These are phyloP conservation scores for Crassisporium funariophilum DNA, from an alignment of 768 basidiomycete species.

Conservation along the genomic window DNA sequence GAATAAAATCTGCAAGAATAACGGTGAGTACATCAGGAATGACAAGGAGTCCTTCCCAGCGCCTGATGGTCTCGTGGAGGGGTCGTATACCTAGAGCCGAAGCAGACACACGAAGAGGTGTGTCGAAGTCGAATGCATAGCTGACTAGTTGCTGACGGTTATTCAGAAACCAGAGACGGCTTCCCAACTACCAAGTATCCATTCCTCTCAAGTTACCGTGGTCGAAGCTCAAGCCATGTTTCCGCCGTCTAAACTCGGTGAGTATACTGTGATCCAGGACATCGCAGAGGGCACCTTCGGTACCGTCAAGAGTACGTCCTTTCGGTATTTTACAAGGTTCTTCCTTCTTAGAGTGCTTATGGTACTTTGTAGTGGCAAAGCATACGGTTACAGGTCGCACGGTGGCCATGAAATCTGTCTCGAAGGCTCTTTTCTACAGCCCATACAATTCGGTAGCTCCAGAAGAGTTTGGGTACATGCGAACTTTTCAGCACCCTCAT, in stretches of 20 bases:
- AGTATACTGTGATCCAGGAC: conserved; percentile 85
- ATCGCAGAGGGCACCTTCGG: conserved; percentile 98
- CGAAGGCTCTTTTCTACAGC: conserved; percentile 88
- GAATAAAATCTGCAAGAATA: too few relatives aligned
- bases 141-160: too few relatives aligned
- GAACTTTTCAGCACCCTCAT: conserved; percentile 90
- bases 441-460: conserved; percentile 90
- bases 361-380: conserved; percentile 74
- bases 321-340: too few relatives aligned
- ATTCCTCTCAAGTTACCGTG: too few relatives aligned
- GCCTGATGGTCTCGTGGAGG: too few relatives aligned
- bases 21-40: too few relatives aligned
- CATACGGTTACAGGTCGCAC: conserved; percentile 94
- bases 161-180: conserved; percentile 4
- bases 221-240: conserved; percentile 35
- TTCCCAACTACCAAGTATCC: conserved; percentile 4
- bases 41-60: too few relatives aligned
- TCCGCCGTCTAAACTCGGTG: conserved; percentile 78
- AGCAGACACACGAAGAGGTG: too few relatives aligned
- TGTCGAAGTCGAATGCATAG: too few relatives aligned
- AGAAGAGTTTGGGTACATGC: conserved; percentile 96
- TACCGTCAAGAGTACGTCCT: conserved; percentile 96
- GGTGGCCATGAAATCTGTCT: conserved; percentile 98
- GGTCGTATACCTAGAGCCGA: too few relatives aligned
- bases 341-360: too few relatives aligned